These are phyloP conservation scores for Cinnamomum chago DNA, from an alignment of 164 flowering plant genomes.

Conservation along the genomic window DNA sequence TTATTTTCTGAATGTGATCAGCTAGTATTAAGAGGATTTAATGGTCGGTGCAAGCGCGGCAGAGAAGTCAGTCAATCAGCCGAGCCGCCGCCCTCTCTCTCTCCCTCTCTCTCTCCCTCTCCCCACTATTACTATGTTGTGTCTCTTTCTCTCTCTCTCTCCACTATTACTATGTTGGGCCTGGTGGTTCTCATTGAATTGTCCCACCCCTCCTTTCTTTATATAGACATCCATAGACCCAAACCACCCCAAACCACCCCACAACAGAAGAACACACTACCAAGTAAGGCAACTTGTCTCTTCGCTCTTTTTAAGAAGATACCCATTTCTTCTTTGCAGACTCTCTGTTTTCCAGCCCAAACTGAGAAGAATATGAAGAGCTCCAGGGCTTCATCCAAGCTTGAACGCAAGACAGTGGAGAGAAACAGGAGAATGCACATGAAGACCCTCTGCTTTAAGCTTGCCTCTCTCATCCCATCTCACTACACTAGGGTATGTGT, in stretches of 20 bases:
- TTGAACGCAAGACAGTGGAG: constrained; percentile 42
- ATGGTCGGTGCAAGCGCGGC: constrained; percentile 11
- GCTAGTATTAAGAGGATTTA: too few relatives aligned
- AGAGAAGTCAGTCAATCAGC: background rate
- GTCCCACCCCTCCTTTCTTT: background rate
- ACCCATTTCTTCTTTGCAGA: background rate
- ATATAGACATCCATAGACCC: background rate
- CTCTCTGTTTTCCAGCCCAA: background rate
- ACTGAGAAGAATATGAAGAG: constrained; percentile 11
- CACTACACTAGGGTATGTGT: constrained; percentile 26
- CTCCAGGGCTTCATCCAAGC: constrained; percentile 13
- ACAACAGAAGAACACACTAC: background rate
- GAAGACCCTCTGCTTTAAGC: constrained; percentile 45
- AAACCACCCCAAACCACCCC: background rate
- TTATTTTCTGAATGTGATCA: too few relatives aligned
- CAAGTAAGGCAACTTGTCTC: background rate
- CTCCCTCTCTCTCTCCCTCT: too few relatives aligned
- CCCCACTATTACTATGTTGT: too few relatives aligned
- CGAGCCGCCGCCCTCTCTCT: background rate
- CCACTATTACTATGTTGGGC: too few relatives aligned
- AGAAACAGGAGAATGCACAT: constrained; percentile 44
- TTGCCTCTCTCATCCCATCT: constrained; percentile 36
- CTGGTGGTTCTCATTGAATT: background rate
- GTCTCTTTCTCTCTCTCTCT: too few relatives aligned
- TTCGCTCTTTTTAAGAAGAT: background rate